phyloP scores from a whole-genome alignment of 2,329 filamentous ascomycete species.

The Aspergillus persii region DNA sequence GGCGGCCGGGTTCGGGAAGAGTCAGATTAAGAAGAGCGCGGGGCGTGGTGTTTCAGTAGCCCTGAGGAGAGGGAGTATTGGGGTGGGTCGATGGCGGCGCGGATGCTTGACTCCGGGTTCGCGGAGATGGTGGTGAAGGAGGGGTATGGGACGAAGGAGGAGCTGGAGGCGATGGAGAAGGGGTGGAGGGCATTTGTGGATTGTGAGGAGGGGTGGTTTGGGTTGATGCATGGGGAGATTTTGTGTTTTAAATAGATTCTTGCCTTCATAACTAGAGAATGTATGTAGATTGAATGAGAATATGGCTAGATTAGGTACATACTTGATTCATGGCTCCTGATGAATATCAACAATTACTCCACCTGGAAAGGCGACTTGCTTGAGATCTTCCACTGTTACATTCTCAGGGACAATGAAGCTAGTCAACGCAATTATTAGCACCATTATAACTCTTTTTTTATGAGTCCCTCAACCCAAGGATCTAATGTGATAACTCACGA shows the following conservation, averaged over 20 bases:
- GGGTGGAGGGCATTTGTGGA: constrained; percentile 37
- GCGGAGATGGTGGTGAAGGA: constrained; percentile 27
- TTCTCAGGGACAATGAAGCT: constrained; percentile 13
- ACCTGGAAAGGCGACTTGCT: constrained; percentile 8
- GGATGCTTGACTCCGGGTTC: constrained; percentile 29
- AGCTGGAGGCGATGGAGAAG: constrained; percentile 31
- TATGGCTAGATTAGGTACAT: neutral
- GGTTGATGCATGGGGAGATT: constrained; percentile 38
- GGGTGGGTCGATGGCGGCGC: constrained; percentile 34
- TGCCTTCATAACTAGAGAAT: neutral
- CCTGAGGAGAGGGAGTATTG: constrained; percentile 34
- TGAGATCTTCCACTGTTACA: constrained; percentile 11
- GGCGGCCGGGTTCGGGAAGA: constrained; percentile 32
- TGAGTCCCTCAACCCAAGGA: no score
- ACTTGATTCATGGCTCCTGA: constrained; percentile 1
- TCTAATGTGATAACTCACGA: constrained; percentile 3
- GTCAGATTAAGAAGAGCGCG: constrained; percentile 26
- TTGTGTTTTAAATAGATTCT: constrained; percentile 32
- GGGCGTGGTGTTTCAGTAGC: constrained; percentile 37
- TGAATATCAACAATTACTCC: constrained; percentile 12
- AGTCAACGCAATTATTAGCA: neutral
- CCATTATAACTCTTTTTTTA: no score
- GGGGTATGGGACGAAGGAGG: constrained; percentile 30
- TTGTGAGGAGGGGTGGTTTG: constrained; percentile 38
- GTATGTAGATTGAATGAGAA: no score